Conservation (phyloP, 345 rosid genomes). For the Anacardium occidentale region DNA sequence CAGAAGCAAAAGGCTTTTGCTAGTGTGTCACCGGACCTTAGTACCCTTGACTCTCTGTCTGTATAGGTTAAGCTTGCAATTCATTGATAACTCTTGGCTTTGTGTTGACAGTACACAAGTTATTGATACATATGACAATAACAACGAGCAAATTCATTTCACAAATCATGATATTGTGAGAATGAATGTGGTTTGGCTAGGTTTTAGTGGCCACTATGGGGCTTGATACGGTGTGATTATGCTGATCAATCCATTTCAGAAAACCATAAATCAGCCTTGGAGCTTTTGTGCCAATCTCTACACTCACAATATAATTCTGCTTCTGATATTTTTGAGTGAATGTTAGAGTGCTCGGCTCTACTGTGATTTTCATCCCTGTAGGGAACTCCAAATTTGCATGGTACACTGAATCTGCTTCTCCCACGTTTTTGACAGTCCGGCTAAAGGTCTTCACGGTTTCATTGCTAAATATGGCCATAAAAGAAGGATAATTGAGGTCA, state of each 20-base stretch:
- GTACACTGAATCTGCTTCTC: conserved; percentile 25
- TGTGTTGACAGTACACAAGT: not conserved
- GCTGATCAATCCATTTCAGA: conserved; percentile 42
- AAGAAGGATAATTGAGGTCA: conserved; percentile 37
- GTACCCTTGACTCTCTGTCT: no score
- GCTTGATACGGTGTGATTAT: conserved; percentile 33
- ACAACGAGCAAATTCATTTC: not conserved
- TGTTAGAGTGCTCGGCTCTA: conserved; percentile 22
- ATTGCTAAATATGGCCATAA: conserved; percentile 27
- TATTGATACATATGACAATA: not conserved
- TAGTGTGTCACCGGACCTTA: no score
- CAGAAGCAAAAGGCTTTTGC: no score
- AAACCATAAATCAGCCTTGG: conserved; percentile 18
- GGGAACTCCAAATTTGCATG: conserved; percentile 9
- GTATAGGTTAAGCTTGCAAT: not conserved
- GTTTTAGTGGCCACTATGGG: conserved; percentile 33
- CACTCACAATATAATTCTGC: conserved; percentile 12
- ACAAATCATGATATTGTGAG: not conserved
- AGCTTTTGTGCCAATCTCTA: conserved; percentile 13
- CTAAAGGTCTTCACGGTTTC: conserved; percentile 19
- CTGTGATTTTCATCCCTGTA: conserved; percentile 13
- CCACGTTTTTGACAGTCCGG: conserved; percentile 31
- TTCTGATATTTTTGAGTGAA: conserved; percentile 19
- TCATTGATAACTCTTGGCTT: not conserved
- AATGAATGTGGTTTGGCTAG: conserved; percentile 5